These are phyloP conservation scores for Gossypium gossypioides DNA, from an alignment of 441 rosid species.

Conservation along the genomic window DNA sequence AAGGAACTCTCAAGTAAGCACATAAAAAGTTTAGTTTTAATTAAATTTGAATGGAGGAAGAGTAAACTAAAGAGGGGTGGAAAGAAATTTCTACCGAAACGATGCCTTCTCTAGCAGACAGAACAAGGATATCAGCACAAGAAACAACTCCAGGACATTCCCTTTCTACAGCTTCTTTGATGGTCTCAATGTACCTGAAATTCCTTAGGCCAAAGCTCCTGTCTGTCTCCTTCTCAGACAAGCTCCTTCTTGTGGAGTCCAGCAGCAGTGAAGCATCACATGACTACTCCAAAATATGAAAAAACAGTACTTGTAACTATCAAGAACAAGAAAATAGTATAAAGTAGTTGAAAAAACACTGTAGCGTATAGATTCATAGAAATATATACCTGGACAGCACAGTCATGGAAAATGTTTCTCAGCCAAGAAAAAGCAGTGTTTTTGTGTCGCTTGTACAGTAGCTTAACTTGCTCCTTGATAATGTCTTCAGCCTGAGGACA, in stretches of 20 bases:
- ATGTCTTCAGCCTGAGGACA: constrained; percentile 95
- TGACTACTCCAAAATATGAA: constrained; percentile 33
- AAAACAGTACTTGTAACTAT: background rate
- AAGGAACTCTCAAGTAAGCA: background rate
- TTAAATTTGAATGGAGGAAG: background rate
- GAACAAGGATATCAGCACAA: constrained; percentile 77
- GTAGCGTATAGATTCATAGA: background rate
- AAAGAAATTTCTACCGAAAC: constrained; percentile 37
- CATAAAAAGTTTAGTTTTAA: background rate
- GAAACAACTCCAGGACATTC: constrained; percentile 94
- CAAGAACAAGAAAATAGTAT: background rate
- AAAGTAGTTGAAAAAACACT: background rate
- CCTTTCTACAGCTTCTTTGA: constrained; percentile 89
- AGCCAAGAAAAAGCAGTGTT: constrained; percentile 99
- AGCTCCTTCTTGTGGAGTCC: constrained; percentile 85
- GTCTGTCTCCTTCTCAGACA: constrained; percentile 93
- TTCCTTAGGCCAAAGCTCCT: constrained; percentile 92
- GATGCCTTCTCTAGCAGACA: constrained; percentile 85
- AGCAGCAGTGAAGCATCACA: constrained; percentile 91
- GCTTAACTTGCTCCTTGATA: constrained; percentile 75
- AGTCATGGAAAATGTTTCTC: constrained; percentile 97
- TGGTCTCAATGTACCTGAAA: constrained; percentile 76
- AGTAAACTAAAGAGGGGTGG: background rate
- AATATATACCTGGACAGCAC: constrained; percentile 64
- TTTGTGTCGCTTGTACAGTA: constrained; percentile 95